Evolutionary conservation across 306 rosid species (phyloP).

Genomic region (Elaeagnus macrophylla): DNA sequence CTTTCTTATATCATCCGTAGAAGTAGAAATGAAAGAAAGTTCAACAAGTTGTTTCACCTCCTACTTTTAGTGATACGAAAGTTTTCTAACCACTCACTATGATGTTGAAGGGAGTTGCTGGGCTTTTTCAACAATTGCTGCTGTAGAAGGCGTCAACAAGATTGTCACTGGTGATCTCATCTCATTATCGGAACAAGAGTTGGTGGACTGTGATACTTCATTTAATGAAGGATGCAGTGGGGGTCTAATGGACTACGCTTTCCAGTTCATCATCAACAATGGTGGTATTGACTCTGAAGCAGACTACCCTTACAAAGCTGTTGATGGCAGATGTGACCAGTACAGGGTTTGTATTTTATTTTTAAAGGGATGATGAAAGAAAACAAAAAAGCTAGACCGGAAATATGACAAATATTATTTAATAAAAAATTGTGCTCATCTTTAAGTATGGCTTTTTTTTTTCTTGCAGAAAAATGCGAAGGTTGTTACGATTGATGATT

Average conservation of each 20-base stretch:
- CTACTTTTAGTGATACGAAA: too few relatives aligned
- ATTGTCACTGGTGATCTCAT: constrained; percentile 63
- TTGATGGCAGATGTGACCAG: constrained; percentile 47
- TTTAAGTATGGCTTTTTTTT: not conserved
- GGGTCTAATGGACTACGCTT: constrained; percentile 70
- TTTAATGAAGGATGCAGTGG: constrained; percentile 76
- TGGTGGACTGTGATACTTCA: constrained; percentile 68
- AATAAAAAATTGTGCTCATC: not conserved
- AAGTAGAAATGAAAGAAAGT: too few relatives aligned
- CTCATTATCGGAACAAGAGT: constrained; percentile 81
- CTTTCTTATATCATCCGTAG: too few relatives aligned
- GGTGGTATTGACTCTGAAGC: constrained; percentile 80
- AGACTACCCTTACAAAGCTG: constrained; percentile 64
- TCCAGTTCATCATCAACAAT: constrained; percentile 65
- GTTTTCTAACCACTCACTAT: not conserved
- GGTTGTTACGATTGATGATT: constrained; percentile 58
- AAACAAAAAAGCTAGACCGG: not conserved
- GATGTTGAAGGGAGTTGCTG: constrained; percentile 71
- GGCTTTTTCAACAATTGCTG: constrained; percentile 67
- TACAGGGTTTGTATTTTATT: constrained; percentile 37
- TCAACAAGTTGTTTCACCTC: too few relatives aligned
- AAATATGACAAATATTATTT: not conserved
- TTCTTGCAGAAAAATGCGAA: constrained; percentile 61
- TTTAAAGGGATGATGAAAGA: not conserved
- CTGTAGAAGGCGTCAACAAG: constrained; percentile 86